phyloP scores from a whole-genome alignment of 73 alveolate species.

The Paramecium sexaurelia region DNA sequence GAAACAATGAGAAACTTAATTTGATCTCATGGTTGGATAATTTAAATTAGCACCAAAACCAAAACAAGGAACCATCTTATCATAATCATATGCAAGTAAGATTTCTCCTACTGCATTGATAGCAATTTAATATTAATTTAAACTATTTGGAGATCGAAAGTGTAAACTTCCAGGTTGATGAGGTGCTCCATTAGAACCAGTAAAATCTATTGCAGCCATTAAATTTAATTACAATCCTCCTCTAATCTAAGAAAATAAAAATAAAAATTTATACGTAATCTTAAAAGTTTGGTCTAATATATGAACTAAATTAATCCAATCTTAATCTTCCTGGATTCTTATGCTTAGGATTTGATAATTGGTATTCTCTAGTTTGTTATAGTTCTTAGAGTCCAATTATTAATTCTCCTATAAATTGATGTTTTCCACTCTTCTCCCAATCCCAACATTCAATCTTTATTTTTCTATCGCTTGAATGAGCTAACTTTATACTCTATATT shows the following conservation, averaged over 20 bases:
- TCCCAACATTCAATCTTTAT: slow-evolving; percentile 72
- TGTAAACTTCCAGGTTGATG: slow-evolving; percentile 74
- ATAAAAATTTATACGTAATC: slow-evolving; percentile 71
- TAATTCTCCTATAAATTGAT: slow-evolving; percentile 68
- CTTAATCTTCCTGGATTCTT: slow-evolving; percentile 68
- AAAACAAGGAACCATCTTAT: slow-evolving; percentile 88
- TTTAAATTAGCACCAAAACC: slow-evolving; percentile 94
- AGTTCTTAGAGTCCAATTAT: neutral
- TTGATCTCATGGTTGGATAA: slow-evolving; percentile 40
- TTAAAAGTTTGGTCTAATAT: slow-evolving; percentile 70
- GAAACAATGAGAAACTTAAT: slow-evolving; percentile 78
- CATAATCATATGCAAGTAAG: slow-evolving; percentile 89
- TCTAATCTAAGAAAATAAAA: slow-evolving; percentile 51
- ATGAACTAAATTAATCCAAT: slow-evolving; percentile 1
- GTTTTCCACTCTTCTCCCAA: slow-evolving; percentile 62
- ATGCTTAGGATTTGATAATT: slow-evolving; percentile 58
- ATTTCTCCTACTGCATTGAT: slow-evolving; percentile 84
- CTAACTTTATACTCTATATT: slow-evolving; percentile 19
- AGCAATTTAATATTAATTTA: slow-evolving; percentile 86
- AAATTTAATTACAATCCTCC: slow-evolving; percentile 85
- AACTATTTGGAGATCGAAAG: slow-evolving; percentile 64
- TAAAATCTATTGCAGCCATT: slow-evolving; percentile 87
- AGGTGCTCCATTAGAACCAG: slow-evolving; percentile 89
- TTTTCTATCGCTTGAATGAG: slow-evolving; percentile 35
- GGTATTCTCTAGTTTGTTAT: neutral